Evolutionary conservation across 345 rosid genomes (phyloP).

Genomic region (Laguncularia racemosa): DNA sequence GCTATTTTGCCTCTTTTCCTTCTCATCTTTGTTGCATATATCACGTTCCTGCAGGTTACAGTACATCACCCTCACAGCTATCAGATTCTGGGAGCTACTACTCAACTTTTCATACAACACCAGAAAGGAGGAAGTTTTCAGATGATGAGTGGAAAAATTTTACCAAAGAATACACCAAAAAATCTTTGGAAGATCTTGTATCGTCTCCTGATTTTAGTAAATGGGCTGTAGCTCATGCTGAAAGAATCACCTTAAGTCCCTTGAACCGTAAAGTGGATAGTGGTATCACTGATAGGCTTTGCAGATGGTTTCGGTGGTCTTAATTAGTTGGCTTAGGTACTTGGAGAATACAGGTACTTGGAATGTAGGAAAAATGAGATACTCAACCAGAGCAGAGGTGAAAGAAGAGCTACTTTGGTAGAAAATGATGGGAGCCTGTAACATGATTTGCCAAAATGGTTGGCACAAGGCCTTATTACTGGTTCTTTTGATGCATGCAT

Average conservation of each 20-base stretch:
- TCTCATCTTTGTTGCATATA: background rate
- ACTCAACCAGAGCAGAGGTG: too few species aligned
- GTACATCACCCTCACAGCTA: constrained; percentile 17
- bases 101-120: constrained; percentile 62
- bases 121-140: constrained; percentile 56
- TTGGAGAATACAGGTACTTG: constrained; percentile 39
- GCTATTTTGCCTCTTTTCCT: background rate
- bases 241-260: constrained; percentile 62
- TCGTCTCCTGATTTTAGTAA: constrained; percentile 71
- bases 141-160: constrained; percentile 53
- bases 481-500: too few species aligned
- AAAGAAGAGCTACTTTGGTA: too few species aligned
- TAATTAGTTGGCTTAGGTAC: constrained; percentile 30
- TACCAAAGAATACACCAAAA: constrained; percentile 49
- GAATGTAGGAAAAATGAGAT: too few species aligned
- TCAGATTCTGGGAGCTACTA: constrained; percentile 43
- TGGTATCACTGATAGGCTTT: constrained; percentile 17
- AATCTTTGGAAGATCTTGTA: constrained; percentile 63
- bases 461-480: too few species aligned
- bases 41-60: constrained; percentile 30
- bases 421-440: too few species aligned
- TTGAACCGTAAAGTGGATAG: constrained; percentile 17
- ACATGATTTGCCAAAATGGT: too few species aligned
- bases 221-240: constrained; percentile 79
- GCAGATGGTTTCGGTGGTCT: constrained; percentile 43